Conservation (phyloP, 2,329 filamentous ascomycete genomes). For the Didymella exigua region DNA sequence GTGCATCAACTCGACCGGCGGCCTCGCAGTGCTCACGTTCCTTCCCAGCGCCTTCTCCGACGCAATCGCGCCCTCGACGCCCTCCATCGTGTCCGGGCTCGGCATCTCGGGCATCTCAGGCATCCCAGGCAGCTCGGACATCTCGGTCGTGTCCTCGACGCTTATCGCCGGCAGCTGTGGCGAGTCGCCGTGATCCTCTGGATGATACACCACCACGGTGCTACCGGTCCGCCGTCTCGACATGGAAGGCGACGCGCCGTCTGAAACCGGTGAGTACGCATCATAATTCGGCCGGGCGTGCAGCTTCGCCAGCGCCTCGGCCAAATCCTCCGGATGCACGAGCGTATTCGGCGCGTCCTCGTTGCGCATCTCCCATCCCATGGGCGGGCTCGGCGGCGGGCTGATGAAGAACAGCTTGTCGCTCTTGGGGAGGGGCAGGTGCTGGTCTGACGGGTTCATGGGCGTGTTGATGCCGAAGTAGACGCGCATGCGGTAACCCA, state of each 20-base stretch:
- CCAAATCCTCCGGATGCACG: slow-evolving; percentile 67
- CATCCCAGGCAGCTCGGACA: slow-evolving; percentile 51
- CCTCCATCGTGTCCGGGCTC: slow-evolving; percentile 50
- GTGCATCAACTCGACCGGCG: slow-evolving; percentile 49
- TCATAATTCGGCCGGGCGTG: slow-evolving; percentile 46
- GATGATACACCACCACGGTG: slow-evolving; percentile 67
- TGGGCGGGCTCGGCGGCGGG: slow-evolving; percentile 67
- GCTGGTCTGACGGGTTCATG: slow-evolving; percentile 47
- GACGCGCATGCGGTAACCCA: slow-evolving; percentile 62
- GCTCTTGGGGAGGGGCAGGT: slow-evolving; percentile 56
- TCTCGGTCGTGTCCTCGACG: slow-evolving; percentile 64
- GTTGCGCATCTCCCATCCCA: slow-evolving; percentile 67
- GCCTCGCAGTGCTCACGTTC: slow-evolving; percentile 43
- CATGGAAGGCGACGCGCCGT: slow-evolving; percentile 30
- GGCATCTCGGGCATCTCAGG: slow-evolving; percentile 53
- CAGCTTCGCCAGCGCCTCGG: slow-evolving; percentile 60
- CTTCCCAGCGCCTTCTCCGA: slow-evolving; percentile 44
- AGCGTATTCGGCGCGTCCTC: slow-evolving; percentile 71
- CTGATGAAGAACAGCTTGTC: slow-evolving; percentile 71
- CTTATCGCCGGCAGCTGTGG: slow-evolving; percentile 66
- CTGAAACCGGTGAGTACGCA: slow-evolving; percentile 27
- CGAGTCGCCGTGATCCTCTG: slow-evolving; percentile 65
- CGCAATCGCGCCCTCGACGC: slow-evolving; percentile 44
- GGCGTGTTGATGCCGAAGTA: slow-evolving; percentile 49
- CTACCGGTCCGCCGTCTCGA: slow-evolving; percentile 54